phyloP scores from a whole-genome alignment of 2,329 filamentous ascomycete genomes.

The Cytospora paraplurivora region DNA sequence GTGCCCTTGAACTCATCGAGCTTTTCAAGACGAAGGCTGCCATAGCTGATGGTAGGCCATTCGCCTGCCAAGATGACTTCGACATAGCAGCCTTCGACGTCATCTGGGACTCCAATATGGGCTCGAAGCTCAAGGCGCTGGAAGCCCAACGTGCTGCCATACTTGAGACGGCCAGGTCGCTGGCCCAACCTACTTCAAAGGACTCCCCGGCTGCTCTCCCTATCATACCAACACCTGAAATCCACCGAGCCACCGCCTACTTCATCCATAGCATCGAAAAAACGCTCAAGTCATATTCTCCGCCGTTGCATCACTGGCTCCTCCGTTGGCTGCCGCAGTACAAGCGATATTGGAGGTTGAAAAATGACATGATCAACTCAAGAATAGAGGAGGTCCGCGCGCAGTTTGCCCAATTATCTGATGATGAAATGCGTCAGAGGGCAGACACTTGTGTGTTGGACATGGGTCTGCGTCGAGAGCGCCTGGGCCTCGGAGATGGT shows the following conservation, averaged over 20 bases:
- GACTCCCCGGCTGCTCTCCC: background rate
- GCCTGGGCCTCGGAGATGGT: background rate
- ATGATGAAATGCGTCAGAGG: background rate
- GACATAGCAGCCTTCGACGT: slow-evolving; percentile 1
- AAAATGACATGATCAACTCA: background rate
- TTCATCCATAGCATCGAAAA: background rate
- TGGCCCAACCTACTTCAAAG: background rate
- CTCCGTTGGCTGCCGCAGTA: background rate
- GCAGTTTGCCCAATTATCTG: background rate
- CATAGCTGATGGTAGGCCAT: background rate
- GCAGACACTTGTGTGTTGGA: background rate
- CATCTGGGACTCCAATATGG: background rate
- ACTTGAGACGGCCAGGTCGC: background rate
- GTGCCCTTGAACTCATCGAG: background rate
- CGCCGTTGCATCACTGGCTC: background rate
- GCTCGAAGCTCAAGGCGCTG: no score
- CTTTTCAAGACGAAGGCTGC: background rate
- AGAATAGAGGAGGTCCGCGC: background rate
- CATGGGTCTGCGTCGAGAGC: background rate
- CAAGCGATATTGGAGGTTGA: background rate
- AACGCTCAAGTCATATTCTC: background rate
- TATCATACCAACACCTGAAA: background rate
- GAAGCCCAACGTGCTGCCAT: background rate
- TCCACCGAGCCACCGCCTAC: background rate
- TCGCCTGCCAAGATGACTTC: slow-evolving; percentile 3